phyloP scores from a whole-genome alignment of 2,329 filamentous ascomycete genomes.

The Thelonectria olida region DNA sequence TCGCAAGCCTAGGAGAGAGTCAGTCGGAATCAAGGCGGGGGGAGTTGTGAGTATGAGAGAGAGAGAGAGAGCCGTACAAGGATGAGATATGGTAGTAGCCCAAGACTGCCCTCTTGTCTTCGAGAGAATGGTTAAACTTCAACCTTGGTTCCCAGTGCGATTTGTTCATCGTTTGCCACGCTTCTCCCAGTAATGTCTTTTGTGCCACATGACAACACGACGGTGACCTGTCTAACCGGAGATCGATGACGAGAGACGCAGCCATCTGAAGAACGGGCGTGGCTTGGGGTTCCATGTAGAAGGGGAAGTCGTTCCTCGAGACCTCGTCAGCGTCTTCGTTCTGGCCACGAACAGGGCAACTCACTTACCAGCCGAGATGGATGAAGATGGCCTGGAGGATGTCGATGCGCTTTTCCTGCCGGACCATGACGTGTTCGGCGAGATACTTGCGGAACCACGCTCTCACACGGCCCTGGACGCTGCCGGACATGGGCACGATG shows the following conservation, averaged over 20 bases:
- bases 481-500: constrained; percentile 43
- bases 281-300: constrained; percentile 47
- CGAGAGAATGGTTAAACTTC: constrained; percentile 39
- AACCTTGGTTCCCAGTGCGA: constrained; percentile 13
- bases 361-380: constrained; percentile 48
- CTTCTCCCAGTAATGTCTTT: constrained; percentile 46
- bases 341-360: not conserved
- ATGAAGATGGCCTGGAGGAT: constrained; percentile 51
- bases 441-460: constrained; percentile 49
- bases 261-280: constrained; percentile 52
- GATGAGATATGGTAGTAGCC: constrained; percentile 52
- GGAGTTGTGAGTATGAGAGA: not conserved
- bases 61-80: constrained; percentile 33
- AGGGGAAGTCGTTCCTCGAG: constrained; percentile 50
- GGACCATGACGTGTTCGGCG: constrained; percentile 49
- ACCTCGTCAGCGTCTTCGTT: not conserved
- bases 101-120: constrained; percentile 52
- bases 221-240: constrained; percentile 47
- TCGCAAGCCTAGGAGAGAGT: constrained; percentile 28
- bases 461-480: constrained; percentile 44
- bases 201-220: constrained; percentile 34
- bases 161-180: constrained; percentile 36
- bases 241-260: constrained; percentile 48
- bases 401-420: constrained; percentile 47
- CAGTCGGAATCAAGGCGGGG: not conserved